These are phyloP conservation scores for Myxozyma melibiosi DNA, from an alignment of 805 yeast species.

Conservation along the genomic window DNA sequence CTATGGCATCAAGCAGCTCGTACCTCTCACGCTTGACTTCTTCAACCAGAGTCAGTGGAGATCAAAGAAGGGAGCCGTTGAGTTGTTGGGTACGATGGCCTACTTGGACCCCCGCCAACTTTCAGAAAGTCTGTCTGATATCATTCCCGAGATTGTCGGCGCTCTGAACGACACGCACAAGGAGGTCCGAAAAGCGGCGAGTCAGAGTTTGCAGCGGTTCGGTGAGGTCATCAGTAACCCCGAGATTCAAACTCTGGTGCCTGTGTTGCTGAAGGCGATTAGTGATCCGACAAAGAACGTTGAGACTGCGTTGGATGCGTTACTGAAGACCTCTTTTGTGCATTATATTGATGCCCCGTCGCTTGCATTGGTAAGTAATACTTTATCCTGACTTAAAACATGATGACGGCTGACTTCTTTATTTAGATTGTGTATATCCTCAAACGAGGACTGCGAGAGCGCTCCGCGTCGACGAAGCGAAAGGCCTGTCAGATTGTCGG, in stretches of 20 bases:
- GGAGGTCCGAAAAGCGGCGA: constrained; percentile 96
- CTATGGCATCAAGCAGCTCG: constrained; percentile 85
- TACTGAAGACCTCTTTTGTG: constrained; percentile 88
- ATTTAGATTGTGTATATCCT: constrained; percentile 70
- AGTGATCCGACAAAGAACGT: constrained; percentile 94
- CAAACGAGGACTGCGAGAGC: constrained; percentile 90
- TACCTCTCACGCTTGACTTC: constrained; percentile 85
- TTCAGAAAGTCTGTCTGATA: constrained; percentile 82
- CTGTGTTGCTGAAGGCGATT: constrained; percentile 83
- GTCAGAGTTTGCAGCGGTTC: constrained; percentile 79
- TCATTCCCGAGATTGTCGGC: constrained; percentile 95
- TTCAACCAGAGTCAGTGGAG: constrained; percentile 93
- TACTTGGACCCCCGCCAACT: constrained; percentile 92
- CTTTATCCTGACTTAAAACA: neutral
- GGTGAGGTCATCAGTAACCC: constrained; percentile 98
- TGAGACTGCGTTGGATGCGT: constrained; percentile 80
- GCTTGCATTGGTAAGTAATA: constrained; percentile 67
- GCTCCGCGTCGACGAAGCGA: constrained; percentile 90
- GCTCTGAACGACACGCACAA: constrained; percentile 94
- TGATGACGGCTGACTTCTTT: neutral
- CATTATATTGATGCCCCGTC: constrained; percentile 99
- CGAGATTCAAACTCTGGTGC: constrained; percentile 90
- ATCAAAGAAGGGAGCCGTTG: constrained; percentile 95
- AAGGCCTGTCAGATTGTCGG: constrained; percentile 98
- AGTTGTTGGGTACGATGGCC: constrained; percentile 95